Conservation (phyloP, 371 early-diverging fungal genomes). For the Rhizopus sp. region DNA sequence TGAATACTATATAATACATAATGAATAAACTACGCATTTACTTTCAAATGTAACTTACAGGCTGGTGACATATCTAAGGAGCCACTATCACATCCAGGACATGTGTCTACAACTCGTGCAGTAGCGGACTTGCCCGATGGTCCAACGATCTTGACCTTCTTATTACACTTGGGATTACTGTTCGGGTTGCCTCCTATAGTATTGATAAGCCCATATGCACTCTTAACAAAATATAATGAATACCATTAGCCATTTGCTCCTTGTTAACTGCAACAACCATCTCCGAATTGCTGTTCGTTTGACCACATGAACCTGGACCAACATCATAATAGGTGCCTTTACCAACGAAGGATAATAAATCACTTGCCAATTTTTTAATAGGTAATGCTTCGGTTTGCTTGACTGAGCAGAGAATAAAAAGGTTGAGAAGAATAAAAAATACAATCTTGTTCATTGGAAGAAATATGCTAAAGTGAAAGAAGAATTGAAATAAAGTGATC, state of each 20-base stretch:
- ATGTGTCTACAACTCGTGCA: conserved; percentile 18
- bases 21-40: not conserved
- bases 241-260: conserved; percentile 36
- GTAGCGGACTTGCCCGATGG: conserved; percentile 3
- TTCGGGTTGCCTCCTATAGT: conserved; percentile 37
- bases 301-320: conserved; percentile 37
- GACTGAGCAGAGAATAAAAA: not conserved
- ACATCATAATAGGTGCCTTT: conserved; percentile 33
- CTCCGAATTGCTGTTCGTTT: conserved; percentile 26
- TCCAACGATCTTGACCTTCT: conserved; percentile 14
- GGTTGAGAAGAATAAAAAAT: too few species aligned
- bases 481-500: too few species aligned
- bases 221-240: not conserved
- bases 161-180: conserved; percentile 13
- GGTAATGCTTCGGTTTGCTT: not conserved
- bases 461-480: too few species aligned
- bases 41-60: conserved; percentile 3
- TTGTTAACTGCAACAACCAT: conserved; percentile 32
- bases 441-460: too few species aligned
- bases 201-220: not conserved
- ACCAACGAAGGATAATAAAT: conserved; percentile 11
- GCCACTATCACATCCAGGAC: conserved; percentile 17
- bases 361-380: not conserved
- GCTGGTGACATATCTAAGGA: conserved; percentile 15
- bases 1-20: conserved; percentile 20